A percentile compares a stretch with the other conserved stretches of the same genome.
These are phyloP conservation scores for Salvia sclarea DNA, from an alignment of 305 asterid genomes.

Conservation along the genomic window DNA sequence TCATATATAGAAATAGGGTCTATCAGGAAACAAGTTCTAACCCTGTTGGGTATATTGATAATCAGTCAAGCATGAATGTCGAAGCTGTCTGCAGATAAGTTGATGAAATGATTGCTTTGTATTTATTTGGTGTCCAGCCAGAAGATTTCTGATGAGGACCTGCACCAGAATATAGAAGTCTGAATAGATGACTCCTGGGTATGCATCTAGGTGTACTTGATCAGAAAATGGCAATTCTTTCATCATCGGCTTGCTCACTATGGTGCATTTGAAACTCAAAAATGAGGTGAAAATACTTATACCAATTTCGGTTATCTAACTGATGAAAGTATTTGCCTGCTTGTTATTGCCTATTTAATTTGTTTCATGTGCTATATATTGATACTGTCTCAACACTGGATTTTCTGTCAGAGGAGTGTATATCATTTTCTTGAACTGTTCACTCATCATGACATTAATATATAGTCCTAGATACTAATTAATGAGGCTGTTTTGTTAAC, in stretches of 20 bases:
- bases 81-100: conserved; percentile 43
- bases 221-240: conserved; percentile 8
- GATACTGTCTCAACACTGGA: neutral
- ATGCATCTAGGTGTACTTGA: conserved; percentile 19
- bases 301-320: conserved; percentile 12
- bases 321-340: conserved; percentile 24
- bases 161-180: conserved; percentile 20
- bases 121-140: conserved; percentile 22
- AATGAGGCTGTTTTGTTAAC: neutral
- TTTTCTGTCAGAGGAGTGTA: neutral
- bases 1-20: conserved; percentile 49
- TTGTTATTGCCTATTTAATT: conserved; percentile 5
- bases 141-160: conserved; percentile 21
- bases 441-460: neutral
- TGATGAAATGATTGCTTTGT: conserved; percentile 8
- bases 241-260: conserved; percentile 4
- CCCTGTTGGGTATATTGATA: conserved; percentile 39
- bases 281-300: conserved; percentile 17
- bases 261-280: neutral
- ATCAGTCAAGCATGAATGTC: conserved; percentile 33
- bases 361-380: neutral
- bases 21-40: conserved; percentile 34
- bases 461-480: neutral
- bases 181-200: conserved; percentile 22
- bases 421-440: neutral